These are phyloP conservation scores for Chalciporus pseudorubinellus DNA, from an alignment of 768 basidiomycete species.

Conservation along the genomic window DNA sequence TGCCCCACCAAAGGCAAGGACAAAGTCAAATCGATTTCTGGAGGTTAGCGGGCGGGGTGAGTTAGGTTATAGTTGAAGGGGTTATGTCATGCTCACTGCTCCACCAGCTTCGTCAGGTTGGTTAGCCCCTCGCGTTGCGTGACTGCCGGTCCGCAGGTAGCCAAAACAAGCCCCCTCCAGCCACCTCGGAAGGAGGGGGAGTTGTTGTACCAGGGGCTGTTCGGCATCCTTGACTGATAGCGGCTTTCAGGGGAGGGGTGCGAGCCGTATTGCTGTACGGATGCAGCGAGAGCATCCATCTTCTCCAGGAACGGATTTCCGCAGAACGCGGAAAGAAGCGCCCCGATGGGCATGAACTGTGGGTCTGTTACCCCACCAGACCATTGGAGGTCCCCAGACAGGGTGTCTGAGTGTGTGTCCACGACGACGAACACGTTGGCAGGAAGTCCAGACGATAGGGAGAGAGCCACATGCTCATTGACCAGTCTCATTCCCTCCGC, in stretches of 20 bases:
- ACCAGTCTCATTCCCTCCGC: no score
- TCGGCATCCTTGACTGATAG: no score
- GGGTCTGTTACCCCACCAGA: fast-evolving
- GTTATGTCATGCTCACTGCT: no score
- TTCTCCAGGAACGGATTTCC: background rate
- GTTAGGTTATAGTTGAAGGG: no score
- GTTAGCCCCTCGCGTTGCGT: background rate
- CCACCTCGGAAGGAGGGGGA: background rate
- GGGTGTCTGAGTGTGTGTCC: background rate
- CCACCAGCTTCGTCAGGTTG: background rate
- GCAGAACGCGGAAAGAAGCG: background rate
- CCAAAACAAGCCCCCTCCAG: background rate
- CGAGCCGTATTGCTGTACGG: background rate
- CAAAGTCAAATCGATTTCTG: background rate
- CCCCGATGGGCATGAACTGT: background rate
- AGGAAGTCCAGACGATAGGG: no score
- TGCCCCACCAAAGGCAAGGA: background rate
- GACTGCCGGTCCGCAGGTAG: background rate
- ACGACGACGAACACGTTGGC: background rate
- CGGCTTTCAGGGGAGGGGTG: no score
- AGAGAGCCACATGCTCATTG: no score
- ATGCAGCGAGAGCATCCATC: background rate
- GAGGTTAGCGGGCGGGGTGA: no score
- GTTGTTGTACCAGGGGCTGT: background rate
- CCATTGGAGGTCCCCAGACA: background rate